These are phyloP conservation scores for Xerocomus brunneocitrinus DNA, from an alignment of 768 basidiomycete species.

Conservation along the genomic window DNA sequence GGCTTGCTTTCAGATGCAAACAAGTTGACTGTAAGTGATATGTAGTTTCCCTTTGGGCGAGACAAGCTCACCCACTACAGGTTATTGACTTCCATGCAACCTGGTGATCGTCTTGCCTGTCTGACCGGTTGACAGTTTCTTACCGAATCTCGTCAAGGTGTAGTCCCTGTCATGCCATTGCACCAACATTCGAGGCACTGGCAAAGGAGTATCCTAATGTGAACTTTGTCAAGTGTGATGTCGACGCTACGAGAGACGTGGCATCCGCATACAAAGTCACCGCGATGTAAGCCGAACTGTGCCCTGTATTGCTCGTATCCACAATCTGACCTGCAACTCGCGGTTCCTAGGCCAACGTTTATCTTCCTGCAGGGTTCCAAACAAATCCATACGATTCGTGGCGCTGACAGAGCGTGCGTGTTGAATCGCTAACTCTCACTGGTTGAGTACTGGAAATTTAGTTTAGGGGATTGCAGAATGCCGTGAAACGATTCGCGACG, in stretches of 20 bases:
- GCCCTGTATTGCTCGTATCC: neutral
- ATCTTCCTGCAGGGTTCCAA: slow-evolving; percentile 64
- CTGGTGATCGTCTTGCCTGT: slow-evolving; percentile 45
- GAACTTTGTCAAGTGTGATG: slow-evolving; percentile 83
- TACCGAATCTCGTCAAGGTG: slow-evolving; percentile 49
- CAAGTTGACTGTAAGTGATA: slow-evolving; percentile 55
- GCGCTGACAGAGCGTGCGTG: slow-evolving; percentile 63
- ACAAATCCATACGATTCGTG: slow-evolving; percentile 68
- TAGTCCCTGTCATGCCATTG: slow-evolving; percentile 81
- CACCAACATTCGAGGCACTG: slow-evolving; percentile 67
- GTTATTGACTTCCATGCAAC: slow-evolving; percentile 86
- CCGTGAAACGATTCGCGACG: slow-evolving; percentile 50
- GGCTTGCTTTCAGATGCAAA: slow-evolving; percentile 52
- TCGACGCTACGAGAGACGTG: slow-evolving; percentile 68
- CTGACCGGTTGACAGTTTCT: slow-evolving; percentile 5
- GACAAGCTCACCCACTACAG: slow-evolving; percentile 30
- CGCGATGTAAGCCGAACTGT: slow-evolving; percentile 56
- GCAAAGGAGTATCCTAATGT: slow-evolving; percentile 64
- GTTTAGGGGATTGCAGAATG: slow-evolving; percentile 55
- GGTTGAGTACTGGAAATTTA: slow-evolving; percentile 2
- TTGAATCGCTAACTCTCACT: neutral
- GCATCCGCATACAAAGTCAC: slow-evolving; percentile 56
- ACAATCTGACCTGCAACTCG: neutral
- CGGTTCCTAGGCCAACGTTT: slow-evolving; percentile 68
- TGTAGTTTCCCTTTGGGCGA: neutral